Percentiles rank a stretch among this genome's conserved stretches.
Conservation (phyloP, 495 filamentous ascomycete genomes). For the Neurospora sp. region DNA sequence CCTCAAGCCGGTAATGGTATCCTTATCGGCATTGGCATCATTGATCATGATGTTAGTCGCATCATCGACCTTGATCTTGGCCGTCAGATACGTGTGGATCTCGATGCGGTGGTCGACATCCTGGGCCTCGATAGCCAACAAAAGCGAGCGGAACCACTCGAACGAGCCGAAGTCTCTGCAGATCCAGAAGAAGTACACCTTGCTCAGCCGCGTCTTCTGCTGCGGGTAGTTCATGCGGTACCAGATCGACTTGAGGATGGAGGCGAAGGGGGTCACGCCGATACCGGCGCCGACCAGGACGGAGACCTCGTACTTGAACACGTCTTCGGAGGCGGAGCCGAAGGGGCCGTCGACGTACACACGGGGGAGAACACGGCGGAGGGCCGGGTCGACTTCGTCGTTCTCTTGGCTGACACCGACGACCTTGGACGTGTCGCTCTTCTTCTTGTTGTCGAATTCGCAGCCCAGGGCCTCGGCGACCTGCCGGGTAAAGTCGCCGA, state of each 20-base stretch:
- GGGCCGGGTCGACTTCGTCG: constrained; percentile 51
- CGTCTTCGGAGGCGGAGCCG: constrained; percentile 66
- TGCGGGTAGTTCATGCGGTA: constrained; percentile 77
- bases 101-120: constrained; percentile 73
- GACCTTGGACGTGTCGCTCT: constrained; percentile 45
- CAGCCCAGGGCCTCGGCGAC: constrained; percentile 59
- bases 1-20: constrained; percentile 64
- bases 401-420: constrained; percentile 53
- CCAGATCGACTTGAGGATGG: constrained; percentile 77
- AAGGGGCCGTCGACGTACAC: constrained; percentile 75
- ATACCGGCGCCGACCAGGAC: constrained; percentile 62
- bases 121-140: constrained; percentile 73
- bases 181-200: constrained; percentile 83
- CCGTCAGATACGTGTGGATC: constrained; percentile 65
- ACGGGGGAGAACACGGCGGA: constrained; percentile 59
- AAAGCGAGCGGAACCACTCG: constrained; percentile 72
- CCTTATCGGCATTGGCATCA: constrained; percentile 67
- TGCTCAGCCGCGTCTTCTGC: constrained; percentile 60
- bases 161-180: constrained; percentile 70
- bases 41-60: constrained; percentile 81
- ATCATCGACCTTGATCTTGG: constrained; percentile 69
- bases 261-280: constrained; percentile 66
- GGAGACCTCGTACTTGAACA: constrained; percentile 68
- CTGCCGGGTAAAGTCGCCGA: constrained; percentile 57
- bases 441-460: constrained; percentile 50